Evolutionary conservation across 2,329 filamentous ascomycete genomes (phyloP).

Genomic region (Colletotrichum godetiae): DNA sequence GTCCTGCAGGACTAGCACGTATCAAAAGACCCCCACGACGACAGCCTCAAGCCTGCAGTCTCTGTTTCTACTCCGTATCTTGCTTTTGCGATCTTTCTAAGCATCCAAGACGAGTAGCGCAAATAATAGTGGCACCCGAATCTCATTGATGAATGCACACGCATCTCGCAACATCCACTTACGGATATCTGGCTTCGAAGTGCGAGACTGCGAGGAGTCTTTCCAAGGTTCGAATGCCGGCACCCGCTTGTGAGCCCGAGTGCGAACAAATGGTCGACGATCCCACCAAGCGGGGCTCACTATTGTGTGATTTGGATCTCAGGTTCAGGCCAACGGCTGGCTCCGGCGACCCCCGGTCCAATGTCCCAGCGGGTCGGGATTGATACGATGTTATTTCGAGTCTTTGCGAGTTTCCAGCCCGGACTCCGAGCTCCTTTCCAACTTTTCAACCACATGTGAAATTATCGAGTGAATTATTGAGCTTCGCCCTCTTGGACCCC

Average conservation of each 20-base stretch:
- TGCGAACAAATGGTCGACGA: constrained; percentile 2
- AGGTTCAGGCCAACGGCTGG: constrained; percentile 18
- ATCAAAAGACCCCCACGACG: constrained; percentile 7
- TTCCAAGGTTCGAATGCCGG: constrained; percentile 5
- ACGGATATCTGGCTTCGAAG: too few relatives aligned
- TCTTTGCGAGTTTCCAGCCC: not conserved
- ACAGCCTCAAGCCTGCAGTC: not conserved
- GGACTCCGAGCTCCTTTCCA: not conserved
- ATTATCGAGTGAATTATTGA: not conserved
- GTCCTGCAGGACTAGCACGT: constrained; percentile 16
- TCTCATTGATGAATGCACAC: not conserved
- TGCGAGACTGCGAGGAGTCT: not conserved
- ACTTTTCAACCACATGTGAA: not conserved
- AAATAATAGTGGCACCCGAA: not conserved
- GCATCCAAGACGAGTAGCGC: not conserved
- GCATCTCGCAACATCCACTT: not conserved
- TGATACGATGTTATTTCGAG: constrained; percentile 18
- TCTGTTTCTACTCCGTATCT: not conserved
- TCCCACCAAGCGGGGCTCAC: constrained; percentile 6
- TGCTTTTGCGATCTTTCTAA: not conserved
- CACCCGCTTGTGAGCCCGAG: constrained; percentile 16
- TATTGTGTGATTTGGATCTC: not conserved
- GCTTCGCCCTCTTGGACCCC: not conserved
- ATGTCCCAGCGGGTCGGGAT: constrained; percentile 1
- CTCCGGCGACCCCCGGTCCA: not conserved